A percentile compares a stretch with the other conserved stretches of the same genome.
Conservation (phyloP, 2,329 filamentous ascomycete genomes). For the Chalaropsis ovoidea region DNA sequence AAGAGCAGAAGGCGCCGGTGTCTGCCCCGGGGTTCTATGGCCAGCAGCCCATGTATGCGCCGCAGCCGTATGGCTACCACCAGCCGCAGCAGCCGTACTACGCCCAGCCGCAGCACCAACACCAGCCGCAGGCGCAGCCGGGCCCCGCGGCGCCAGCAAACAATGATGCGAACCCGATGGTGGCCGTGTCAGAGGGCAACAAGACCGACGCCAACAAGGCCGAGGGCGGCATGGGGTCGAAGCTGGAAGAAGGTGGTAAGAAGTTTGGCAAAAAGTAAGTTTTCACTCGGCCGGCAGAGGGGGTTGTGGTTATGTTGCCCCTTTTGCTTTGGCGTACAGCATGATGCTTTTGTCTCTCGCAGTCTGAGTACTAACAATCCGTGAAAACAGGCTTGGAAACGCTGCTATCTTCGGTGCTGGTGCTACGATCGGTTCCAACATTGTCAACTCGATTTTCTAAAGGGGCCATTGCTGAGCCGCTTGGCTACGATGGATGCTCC, state of each 20-base stretch:
- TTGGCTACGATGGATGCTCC: neutral
- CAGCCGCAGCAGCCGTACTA: slow-evolving; percentile 30
- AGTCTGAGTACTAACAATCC: slow-evolving; percentile 19
- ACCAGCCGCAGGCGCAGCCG: slow-evolving; percentile 33
- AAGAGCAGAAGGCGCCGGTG: slow-evolving; percentile 52
- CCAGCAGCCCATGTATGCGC: slow-evolving; percentile 25
- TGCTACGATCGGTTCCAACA: slow-evolving; percentile 78
- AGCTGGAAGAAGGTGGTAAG: slow-evolving; percentile 69
- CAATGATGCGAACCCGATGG: slow-evolving; percentile 59
- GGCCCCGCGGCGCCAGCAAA: slow-evolving; percentile 32
- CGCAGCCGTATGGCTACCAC: slow-evolving; percentile 32
- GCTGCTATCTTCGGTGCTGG: slow-evolving; percentile 84
- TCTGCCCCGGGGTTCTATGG: slow-evolving; percentile 15
- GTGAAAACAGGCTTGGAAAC: slow-evolving; percentile 45
- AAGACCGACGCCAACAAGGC: slow-evolving; percentile 37
- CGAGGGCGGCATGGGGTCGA: slow-evolving; percentile 32
- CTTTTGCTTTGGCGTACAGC: neutral
- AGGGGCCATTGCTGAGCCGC: neutral
- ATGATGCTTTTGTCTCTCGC: slow-evolving; percentile 32
- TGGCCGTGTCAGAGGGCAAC: slow-evolving; percentile 57
- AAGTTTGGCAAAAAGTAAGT: slow-evolving; percentile 81
- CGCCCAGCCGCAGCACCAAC: neutral
- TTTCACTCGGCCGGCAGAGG: neutral
- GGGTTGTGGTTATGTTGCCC: no score
- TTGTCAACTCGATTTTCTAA: slow-evolving; percentile 85